Base-by-base conservation (phyloP, 768 basidiomycete genomes). In the Botryobasidium botryosum region DNA sequence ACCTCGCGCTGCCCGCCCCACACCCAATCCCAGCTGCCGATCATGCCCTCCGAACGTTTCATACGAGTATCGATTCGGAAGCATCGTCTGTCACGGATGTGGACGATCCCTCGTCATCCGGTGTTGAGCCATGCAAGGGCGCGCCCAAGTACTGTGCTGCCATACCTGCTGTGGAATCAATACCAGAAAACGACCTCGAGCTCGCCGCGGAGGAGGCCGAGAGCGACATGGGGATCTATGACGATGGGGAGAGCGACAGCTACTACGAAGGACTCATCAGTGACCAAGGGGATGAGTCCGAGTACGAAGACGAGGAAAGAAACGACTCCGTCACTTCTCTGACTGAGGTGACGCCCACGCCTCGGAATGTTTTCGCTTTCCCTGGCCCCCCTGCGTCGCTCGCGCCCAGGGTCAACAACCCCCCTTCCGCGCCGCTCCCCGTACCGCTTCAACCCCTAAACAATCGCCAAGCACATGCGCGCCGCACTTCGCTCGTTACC, bases 181-280 rank as follows among this genome's bases (percentile, higher is more conserved):
- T n/a, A 17, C 24, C 27, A 10, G 28, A 42, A 21, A 39, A 48
- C 43, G 43, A 46, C 18, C 46, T 52, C 8, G 49, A 45, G 13
- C 44, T 48, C 44, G 42, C 48, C 25, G 47, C 46, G 46, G 49
- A 50, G 27, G 43, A 42, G 41, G 46, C 23, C 2, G 47, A 43
- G 27, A 41, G 38, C 7, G 41, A 43, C n/a, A 32, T 28, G 12
- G 45, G 29, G 3, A 25, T 35, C 1, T 29, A 46, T 2, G 38
- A 46, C 20, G 10, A 8, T 33, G 31, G 8, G 10, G 31, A 8
- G 31, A 33, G 31, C 31, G 17, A 33, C 31, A 8, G 31, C 8
- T 17, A 8, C 31, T 33, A 8, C 31, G 31, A 17, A 8, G 31
- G 31, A 33, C 17, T 8, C 17, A 8, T 33, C 31, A 17, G 31